phyloP scores from a whole-genome alignment of 148 eudicot species.

The Chenopodium suecicum region DNA sequence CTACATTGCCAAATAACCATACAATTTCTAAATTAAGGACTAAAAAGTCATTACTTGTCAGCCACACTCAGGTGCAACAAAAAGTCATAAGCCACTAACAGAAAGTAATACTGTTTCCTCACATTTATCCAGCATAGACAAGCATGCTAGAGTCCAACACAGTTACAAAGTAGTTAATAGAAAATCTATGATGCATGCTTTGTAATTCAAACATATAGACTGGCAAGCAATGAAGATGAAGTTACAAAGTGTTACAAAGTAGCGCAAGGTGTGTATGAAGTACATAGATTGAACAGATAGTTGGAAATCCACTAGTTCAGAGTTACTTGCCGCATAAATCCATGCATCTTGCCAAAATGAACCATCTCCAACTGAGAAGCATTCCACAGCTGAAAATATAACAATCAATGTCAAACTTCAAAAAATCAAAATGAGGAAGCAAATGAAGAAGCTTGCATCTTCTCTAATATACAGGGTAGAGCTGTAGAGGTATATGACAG shows the following conservation, averaged over 20 bases:
- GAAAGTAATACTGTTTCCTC: background rate
- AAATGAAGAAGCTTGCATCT: background rate
- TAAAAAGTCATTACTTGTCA: background rate
- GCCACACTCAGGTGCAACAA: background rate
- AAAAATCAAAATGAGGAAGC: background rate
- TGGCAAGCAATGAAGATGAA: background rate
- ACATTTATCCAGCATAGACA: background rate
- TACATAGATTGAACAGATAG: background rate
- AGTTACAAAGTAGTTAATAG: background rate
- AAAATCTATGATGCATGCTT: background rate
- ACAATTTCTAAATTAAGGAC: background rate
- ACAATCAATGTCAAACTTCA: background rate
- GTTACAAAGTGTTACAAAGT: background rate
- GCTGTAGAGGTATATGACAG: too few species aligned
- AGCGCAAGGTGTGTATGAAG: background rate
- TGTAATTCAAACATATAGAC: background rate
- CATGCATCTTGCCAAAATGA: conserved; percentile 92
- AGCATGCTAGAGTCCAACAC: background rate
- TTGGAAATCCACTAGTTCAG: conserved; percentile 16
- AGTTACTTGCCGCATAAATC: conserved; percentile 89
- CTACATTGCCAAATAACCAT: background rate
- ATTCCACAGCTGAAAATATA: conserved; percentile 84
- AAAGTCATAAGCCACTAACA: background rate
- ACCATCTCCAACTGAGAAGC: conserved; percentile 99
- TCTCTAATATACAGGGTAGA: too few species aligned